Evolutionary conservation across 805 yeast genomes (phyloP).

Genomic region (Suhomyces vadensis): DNA sequence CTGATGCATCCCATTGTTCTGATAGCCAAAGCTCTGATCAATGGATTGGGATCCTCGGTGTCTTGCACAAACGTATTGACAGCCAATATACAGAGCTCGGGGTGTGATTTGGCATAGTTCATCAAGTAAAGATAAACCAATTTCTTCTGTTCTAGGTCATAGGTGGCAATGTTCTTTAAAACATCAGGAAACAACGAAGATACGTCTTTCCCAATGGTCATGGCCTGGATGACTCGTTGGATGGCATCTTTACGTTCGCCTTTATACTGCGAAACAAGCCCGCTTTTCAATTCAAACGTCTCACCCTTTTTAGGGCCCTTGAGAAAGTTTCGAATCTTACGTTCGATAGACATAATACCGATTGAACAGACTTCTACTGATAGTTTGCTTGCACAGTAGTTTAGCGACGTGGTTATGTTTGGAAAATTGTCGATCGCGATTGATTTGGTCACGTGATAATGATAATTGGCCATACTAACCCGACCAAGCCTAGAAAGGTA

Average conservation of each 20-base stretch:
- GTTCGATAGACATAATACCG: slow-evolving; percentile 47
- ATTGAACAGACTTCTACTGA: too few species aligned
- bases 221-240: slow-evolving; percentile 94
- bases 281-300: slow-evolving; percentile 85
- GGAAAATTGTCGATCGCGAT: slow-evolving; percentile 5
- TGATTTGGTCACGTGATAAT: slow-evolving; percentile 7
- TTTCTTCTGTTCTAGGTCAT: slow-evolving; percentile 94
- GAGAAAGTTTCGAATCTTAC: slow-evolving; percentile 43
- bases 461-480: too few species aligned
- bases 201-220: slow-evolving; percentile 98
- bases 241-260: slow-evolving; percentile 95
- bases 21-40: slow-evolving; percentile 92
- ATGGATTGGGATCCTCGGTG: slow-evolving; percentile 94
- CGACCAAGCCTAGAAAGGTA: too few species aligned
- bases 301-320: slow-evolving; percentile 61
- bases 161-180: slow-evolving; percentile 93
- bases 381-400: too few species aligned
- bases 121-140: slow-evolving; percentile 90
- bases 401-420: slow-evolving; percentile 4
- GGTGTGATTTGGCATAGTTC: slow-evolving; percentile 97
- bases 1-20: slow-evolving; percentile 98
- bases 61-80: slow-evolving; percentile 96
- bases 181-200: slow-evolving; percentile 94
- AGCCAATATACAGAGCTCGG: slow-evolving; percentile 92
- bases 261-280: slow-evolving; percentile 92